Base-by-base conservation (phyloP, 2,329 filamentous ascomycete species). In the Tolypocladium inflatum region DNA sequence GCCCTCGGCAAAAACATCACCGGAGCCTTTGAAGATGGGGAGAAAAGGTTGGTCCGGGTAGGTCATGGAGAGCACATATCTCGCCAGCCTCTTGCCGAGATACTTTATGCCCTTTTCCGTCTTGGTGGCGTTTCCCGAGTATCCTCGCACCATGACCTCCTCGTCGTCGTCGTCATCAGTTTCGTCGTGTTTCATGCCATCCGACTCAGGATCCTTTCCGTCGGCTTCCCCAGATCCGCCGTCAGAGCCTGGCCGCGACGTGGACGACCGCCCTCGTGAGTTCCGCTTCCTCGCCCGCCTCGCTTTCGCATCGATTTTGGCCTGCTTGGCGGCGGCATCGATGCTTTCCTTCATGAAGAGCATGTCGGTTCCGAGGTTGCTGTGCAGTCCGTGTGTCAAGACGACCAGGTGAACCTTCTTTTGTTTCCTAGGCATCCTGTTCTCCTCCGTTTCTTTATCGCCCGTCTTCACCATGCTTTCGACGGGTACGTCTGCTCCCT, bases 61-160 rank as follows among this genome's bases (percentile, higher is more conserved):
- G 37, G 93, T 96, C 76, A 96, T 86, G 56, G 87, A 83, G 50
- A 99, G 79, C 37, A 97, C 84, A 70, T 93, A 96, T 76, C 92
- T 92, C 23, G 94, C 94, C 33, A 99, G 82, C 55, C 94, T 84
- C 71, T 97, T 97, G 23, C 94, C 94, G 6, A 99, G 82, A 71
- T 96, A 99, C 71, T 97, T 96, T 67, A 99, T 97, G 19, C 94
- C 94, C 63, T 88, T 86, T 74, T 99, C 94, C 2, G 94, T 99
- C 58, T 89, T 87, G 39, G 90, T 91, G 9, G 90, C 90, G 71
- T 97, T 97, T 53, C 90, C 91, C 8, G 87, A 85, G 69, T 93
- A 97, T 2, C 93, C 93, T 62, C 93, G 82, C 3, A 97, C 93
- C 65, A 97, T 86, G 17, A 96, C 87, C 68, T 96, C 84, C 65